A percentile compares a stretch with the other conserved stretches of the same genome.
Evolutionary conservation across 148 eudicot genomes (phyloP).

Genomic region (Vaccinium vitisidaea): DNA sequence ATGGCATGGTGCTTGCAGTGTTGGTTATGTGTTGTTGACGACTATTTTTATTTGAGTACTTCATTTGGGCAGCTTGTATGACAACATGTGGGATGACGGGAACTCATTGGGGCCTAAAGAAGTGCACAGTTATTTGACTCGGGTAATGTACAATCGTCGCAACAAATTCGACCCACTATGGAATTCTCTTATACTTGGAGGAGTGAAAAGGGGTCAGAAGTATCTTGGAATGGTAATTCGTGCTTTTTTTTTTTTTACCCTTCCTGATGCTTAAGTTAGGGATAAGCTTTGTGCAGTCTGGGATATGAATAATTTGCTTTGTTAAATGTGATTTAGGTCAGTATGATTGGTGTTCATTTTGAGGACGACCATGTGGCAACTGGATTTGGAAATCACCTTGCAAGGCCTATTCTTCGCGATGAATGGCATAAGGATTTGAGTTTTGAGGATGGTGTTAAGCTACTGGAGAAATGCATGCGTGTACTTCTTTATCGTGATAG

Average conservation of each 20-base stretch:
- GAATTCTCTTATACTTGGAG: constrained; percentile 97
- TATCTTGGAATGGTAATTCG: constrained; percentile 81
- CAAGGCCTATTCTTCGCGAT: constrained; percentile 87
- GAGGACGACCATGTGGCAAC: constrained; percentile 90
- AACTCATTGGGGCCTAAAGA: constrained; percentile 95
- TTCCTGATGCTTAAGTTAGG: neutral
- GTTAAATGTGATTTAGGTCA: constrained; percentile 52
- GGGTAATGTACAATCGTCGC: constrained; percentile 91
- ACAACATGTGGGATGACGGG: constrained; percentile 99
- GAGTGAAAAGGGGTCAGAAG: constrained; percentile 89
- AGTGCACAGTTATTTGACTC: constrained; percentile 78
- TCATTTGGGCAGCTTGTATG: constrained; percentile 54
- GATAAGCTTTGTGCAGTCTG: neutral
- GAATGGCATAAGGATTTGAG: constrained; percentile 81
- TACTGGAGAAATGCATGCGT: constrained; percentile 95
- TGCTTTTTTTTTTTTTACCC: neutral
- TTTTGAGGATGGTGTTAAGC: constrained; percentile 87
- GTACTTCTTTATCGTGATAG: constrained; percentile 92
- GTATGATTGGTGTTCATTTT: constrained; percentile 95
- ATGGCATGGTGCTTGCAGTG: neutral
- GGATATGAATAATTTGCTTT: neutral
- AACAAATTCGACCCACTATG: constrained; percentile 94
- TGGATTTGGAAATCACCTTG: constrained; percentile 95
- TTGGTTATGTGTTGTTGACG: neutral
- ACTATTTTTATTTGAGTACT: constrained; percentile 6